These are phyloP conservation scores for Ophiostoma piceae DNA, from an alignment of 2,329 filamentous ascomycete genomes.

Conservation along the genomic window DNA sequence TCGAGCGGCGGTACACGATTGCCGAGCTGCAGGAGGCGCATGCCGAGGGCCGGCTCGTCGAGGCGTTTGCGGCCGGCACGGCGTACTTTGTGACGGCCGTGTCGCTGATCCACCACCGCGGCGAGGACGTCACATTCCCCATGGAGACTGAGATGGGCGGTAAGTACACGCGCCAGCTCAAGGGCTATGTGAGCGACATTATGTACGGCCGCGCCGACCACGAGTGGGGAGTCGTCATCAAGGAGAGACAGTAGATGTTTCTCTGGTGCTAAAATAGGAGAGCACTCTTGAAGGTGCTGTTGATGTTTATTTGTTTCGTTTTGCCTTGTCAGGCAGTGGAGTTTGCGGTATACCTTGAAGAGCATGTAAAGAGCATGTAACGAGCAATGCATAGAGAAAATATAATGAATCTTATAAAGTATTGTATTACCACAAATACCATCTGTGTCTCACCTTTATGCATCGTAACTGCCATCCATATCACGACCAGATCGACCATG, in stretches of 20 bases:
- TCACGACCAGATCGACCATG: no score
- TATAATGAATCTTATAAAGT: not conserved
- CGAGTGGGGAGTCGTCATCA: constrained; percentile 63
- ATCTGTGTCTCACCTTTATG: not conserved
- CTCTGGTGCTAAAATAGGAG: not conserved
- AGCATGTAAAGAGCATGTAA: not conserved
- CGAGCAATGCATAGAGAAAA: not conserved
- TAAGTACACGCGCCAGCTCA: constrained; percentile 56
- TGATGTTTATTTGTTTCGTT: not conserved
- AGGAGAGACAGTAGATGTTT: constrained; percentile 41
- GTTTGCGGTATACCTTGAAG: not conserved
- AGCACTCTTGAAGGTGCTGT: not conserved
- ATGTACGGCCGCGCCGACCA: constrained; percentile 68
- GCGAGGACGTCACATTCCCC: constrained; percentile 57
- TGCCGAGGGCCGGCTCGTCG: constrained; percentile 69
- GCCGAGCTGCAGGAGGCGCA: constrained; percentile 67
- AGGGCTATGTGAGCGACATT: constrained; percentile 63
- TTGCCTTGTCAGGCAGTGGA: not conserved
- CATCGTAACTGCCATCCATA: not conserved
- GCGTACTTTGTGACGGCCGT: constrained; percentile 73
- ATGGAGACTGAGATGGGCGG: constrained; percentile 51
- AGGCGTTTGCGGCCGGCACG: constrained; percentile 82
- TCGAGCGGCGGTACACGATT: constrained; percentile 80
- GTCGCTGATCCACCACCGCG: constrained; percentile 62
- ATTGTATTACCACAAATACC: not conserved